Base-by-base conservation (phyloP, 1,284 basidiomycete species). In the Ganoderma leucocontextum region DNA sequence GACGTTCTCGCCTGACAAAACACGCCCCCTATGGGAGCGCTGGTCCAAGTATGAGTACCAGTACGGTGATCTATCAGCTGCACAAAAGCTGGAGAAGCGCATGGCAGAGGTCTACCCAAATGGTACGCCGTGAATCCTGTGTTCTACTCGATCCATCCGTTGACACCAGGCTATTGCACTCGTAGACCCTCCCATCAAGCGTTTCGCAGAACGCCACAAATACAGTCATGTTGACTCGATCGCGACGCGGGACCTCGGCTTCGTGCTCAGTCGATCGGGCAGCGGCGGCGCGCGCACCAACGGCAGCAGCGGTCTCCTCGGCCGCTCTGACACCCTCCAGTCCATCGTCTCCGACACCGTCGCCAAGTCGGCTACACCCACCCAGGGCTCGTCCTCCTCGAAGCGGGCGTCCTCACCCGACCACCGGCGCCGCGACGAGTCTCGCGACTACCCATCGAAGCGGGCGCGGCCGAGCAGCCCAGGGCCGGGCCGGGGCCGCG, bases 31-130 rank as follows among this genome's bases (percentile, higher is more conserved):
- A 17, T 99, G 97, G 97, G 95, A 98, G 75, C 89, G 94, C 60
- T 99, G 97, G 98, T 91, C 95, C 3, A 87, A 92, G 68, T 98
- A 98, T 82, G 96, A 98, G 80, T 98, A 97, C 82, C 92, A 95
- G 77, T 99, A 95, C 78, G 96, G 96, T 29, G 96, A 98, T 80
- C 84, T 96, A n/a, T 90, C 94, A 59, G 93, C 94, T 2, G 91
- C 95, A 10, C 90, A 93, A 71, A 95, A 97, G 79, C 87, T 99
- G 61, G 96, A 98, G 79, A 89, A 91, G 70, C 89, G 97, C 5
- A 92, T 98, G 75, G 84, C 91, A 2, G 96, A 98, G 73, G 88
- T 91, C 2, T 99, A 96, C 80, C 92, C 96, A 0, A 88, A 89
- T 64, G 94, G 95, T 95, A 69, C 60, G 85, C 66, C 52, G 2